Conservation (phyloP, 129 eudicot genomes). For the Pseudognaphalium luteoalbum region DNA sequence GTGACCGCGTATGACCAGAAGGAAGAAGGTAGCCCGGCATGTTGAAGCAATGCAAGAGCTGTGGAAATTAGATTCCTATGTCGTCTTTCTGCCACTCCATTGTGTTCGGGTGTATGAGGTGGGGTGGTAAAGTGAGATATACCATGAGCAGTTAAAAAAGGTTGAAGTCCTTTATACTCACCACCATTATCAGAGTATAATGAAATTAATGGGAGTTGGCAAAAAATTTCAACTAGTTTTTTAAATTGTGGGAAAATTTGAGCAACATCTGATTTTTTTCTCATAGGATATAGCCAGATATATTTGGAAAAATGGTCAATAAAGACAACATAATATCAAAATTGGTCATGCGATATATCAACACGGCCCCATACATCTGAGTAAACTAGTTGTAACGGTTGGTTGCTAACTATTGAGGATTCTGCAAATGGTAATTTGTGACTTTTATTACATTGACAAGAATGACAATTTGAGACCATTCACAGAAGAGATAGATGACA, state of each 20-base stretch:
- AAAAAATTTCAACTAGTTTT: neutral
- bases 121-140: neutral
- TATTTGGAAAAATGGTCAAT: neutral
- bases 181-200: conserved; percentile 14
- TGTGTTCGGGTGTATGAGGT: neutral
- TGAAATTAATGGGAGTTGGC: neutral
- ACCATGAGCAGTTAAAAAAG: neutral
- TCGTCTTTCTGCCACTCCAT: neutral
- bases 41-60: neutral
- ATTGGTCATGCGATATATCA: neutral
- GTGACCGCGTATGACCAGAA: neutral
- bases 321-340: neutral
- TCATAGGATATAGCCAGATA: neutral
- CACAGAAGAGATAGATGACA: neutral
- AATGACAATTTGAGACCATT: neutral
- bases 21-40: neutral
- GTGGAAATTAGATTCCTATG: neutral
- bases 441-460: neutral
- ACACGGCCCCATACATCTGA: neutral
- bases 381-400: neutral
- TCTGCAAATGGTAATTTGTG: neutral
- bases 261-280: neutral
- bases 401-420: neutral
- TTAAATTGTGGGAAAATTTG: neutral
- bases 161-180: neutral